Evolutionary conservation across 805 yeast genomes (phyloP).

Genomic region (Suhomyces vadensis): DNA sequence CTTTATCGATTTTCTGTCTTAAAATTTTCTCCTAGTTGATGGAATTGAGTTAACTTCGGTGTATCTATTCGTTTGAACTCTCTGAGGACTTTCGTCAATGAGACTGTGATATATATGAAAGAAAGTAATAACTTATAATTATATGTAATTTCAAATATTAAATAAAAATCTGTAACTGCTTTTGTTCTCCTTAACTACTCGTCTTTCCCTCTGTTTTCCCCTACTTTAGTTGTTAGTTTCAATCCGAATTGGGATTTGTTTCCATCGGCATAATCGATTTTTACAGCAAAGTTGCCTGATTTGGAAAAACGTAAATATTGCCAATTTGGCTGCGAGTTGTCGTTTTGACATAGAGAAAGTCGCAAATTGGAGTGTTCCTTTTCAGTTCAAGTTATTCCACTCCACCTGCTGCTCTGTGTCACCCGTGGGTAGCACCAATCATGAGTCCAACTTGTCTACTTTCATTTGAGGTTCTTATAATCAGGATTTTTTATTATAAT

Average conservation of each 20-base stretch:
- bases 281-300: slow-evolving; percentile 17
- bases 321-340: slow-evolving; percentile 12
- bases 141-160: not conserved
- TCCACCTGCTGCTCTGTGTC: no score
- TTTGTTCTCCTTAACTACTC: slow-evolving; percentile 2
- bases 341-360: slow-evolving; percentile 5
- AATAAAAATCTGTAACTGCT: not conserved
- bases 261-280: slow-evolving; percentile 5
- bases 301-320: slow-evolving; percentile 26
- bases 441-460: no score
- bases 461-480: no score
- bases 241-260: slow-evolving; percentile 5
- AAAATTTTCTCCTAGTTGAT: not conserved
- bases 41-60: not conserved
- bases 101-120: not conserved
- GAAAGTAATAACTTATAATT: not conserved
- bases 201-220: slow-evolving; percentile 1
- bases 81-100: not conserved
- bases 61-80: not conserved
- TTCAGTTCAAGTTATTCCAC: no score
- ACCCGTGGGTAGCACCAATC: no score
- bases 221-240: slow-evolving; percentile 6
- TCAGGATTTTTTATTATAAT: no score
- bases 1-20: not conserved
- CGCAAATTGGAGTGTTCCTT: no score